A percentile compares a stretch with the other conserved stretches of the same genome.
phyloP scores from a whole-genome alignment of 2,329 filamentous ascomycete genomes.

The Venturia aucupariae region DNA sequence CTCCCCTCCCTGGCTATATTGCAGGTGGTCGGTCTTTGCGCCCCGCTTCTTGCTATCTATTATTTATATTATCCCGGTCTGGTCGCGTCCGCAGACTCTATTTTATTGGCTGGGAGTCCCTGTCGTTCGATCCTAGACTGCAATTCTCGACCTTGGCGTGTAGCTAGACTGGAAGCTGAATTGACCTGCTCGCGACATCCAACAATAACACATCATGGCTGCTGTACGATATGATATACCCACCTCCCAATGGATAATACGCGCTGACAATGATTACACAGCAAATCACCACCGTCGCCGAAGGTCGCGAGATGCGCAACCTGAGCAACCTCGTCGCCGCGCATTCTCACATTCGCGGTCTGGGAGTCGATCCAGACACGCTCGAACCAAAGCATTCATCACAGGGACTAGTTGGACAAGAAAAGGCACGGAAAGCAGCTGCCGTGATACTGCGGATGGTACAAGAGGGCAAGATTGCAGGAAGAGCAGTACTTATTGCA shows the following conservation, averaged over 20 bases:
- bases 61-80: too few species aligned
- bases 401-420: constrained; percentile 90
- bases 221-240: not conserved
- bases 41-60: not conserved
- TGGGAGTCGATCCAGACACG: constrained; percentile 86
- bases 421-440: constrained; percentile 92
- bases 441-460: constrained; percentile 98
- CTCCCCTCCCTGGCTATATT: too few species aligned
- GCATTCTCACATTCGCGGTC: constrained; percentile 93
- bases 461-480: constrained; percentile 96
- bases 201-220: not conserved
- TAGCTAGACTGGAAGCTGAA: not conserved
- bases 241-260: not conserved
- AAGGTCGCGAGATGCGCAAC: constrained; percentile 90
- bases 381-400: constrained; percentile 77
- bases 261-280: constrained; percentile 1
- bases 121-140: not conserved
- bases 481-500: constrained; percentile 86
- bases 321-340: constrained; percentile 97
- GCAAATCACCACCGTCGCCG: constrained; percentile 70
- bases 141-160: not conserved
- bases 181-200: not conserved
- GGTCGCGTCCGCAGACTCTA: not conserved
- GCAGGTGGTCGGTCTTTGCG: too few species aligned
- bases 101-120: not conserved